These are phyloP conservation scores for Dactylellina parvicollis DNA, from an alignment of 2,329 filamentous ascomycete genomes.

Conservation along the genomic window DNA sequence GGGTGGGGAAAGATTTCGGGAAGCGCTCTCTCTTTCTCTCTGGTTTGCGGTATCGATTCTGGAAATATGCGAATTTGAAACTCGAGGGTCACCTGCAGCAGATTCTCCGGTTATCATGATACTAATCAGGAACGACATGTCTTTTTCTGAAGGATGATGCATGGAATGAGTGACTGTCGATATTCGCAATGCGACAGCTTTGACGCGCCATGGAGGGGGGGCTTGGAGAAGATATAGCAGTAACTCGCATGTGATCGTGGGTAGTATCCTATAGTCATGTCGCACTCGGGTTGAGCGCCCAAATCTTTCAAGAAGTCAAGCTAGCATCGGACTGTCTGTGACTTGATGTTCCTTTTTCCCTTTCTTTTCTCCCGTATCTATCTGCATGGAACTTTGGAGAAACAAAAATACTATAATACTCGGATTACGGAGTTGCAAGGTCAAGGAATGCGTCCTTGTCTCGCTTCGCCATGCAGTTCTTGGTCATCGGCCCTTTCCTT, in stretches of 20 bases:
- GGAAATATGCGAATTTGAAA: not conserved
- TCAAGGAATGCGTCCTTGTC: constrained; percentile 27
- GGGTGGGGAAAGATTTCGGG: not conserved
- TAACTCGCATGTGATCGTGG: constrained; percentile 31
- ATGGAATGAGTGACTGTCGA: constrained; percentile 18
- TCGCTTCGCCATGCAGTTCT: constrained; percentile 34
- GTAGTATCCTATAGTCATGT: constrained; percentile 14
- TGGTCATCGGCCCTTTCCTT: not conserved
- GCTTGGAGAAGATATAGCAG: constrained; percentile 12
- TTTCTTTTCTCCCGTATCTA: no score
- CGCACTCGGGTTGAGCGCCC: constrained; percentile 13
- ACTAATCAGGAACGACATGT: constrained; percentile 44
- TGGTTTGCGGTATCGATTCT: not conserved
- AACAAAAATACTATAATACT: not conserved
- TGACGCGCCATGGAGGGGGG: constrained; percentile 16
- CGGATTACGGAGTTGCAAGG: not conserved
- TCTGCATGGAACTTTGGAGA: constrained; percentile 10
- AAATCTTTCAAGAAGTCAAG: not conserved
- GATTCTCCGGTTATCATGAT: constrained; percentile 22
- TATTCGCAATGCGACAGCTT: constrained; percentile 9
- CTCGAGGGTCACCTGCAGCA: constrained; percentile 21
- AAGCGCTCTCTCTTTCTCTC: not conserved
- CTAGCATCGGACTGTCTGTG: constrained; percentile 7
- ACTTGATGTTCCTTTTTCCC: constrained; percentile 6
- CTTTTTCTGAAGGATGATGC: constrained; percentile 13